Base-by-base conservation (phyloP, 305 asterid species). In the Fraxinus dipetala region DNA sequence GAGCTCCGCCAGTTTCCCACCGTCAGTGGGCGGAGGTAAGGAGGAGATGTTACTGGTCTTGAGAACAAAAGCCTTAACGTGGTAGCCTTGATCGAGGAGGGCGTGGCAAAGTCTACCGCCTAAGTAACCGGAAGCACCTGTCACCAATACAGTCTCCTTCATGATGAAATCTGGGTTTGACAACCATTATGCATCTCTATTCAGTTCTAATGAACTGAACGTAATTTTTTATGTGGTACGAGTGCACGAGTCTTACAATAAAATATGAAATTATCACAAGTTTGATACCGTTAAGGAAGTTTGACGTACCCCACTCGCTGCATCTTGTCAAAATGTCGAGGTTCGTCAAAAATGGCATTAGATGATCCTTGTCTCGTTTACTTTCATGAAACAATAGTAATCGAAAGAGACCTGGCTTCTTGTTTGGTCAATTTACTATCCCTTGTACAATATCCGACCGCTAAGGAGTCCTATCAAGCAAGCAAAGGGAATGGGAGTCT, bases 51-150 rank as follows among this genome's bases (percentile, higher is more conserved):
- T 95, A 87, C 99, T 95, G 90, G 91, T 89, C 69, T 82, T 88
- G 76, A 98, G 99, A 79, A 93, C 99, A 75, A 94, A 95, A 69
- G 98, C 99, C 86, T 83, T 92, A n/a, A 94, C 97, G 87, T 85
- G 82, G 91, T 91, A 86, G 79, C 98, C 97, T 43, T 87, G 89
- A 73, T 86, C 63, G 89, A 95, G 85, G 3, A 95, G 90, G 74
- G 89, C 89, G 87, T 84, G 91, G 89, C 97, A 94, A 40, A 95
- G 97, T 7, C 99, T 84, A 13, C 98, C 97, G 20, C 99, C 99
- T 51, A 95, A 82, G 89, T 86, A 95, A 80, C 99, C 98, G 83
- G 99, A 92, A 74, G 99, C 98, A 43, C 99, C 99, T 81, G 99
- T 94, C 36, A 95, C 98, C 90, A 93, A 75, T 51, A 88, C 88